phyloP scores from a whole-genome alignment of 129 eudicot genomes.

The Artemisia tridentata region DNA sequence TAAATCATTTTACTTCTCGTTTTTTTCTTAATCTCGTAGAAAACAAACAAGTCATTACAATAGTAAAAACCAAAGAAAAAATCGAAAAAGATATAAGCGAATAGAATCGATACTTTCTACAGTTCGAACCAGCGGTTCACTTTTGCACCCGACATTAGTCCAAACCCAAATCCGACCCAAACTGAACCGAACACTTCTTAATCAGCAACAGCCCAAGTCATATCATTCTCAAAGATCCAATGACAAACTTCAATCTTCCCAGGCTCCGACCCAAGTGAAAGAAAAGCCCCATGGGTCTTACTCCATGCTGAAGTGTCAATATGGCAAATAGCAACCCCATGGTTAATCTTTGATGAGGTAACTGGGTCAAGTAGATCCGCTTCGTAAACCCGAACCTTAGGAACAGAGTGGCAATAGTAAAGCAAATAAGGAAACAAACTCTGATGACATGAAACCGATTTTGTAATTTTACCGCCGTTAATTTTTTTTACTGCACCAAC shows the following conservation, averaged over 20 bases:
- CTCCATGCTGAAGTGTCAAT: conserved; percentile 88
- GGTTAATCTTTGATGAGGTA: conserved; percentile 60
- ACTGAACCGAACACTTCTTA: conserved; percentile 22
- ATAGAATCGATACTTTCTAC: conserved; percentile 28
- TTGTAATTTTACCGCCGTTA: conserved; percentile 75
- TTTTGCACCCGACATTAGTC: conserved; percentile 52
- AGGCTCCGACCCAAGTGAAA: conserved; percentile 81
- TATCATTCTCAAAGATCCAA: conserved; percentile 93
- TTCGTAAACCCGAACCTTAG: conserved; percentile 90
- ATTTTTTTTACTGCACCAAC: conserved; percentile 63
- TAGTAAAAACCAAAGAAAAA: conserved; percentile 28
- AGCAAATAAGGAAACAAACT: conserved; percentile 77
- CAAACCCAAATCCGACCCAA: conserved; percentile 33
- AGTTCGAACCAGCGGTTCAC: conserved; percentile 58
- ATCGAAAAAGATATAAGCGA: conserved; percentile 29
- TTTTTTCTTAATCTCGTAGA: conserved; percentile 15
- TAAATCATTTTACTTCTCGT: conserved; percentile 12
- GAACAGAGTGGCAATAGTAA: conserved; percentile 93
- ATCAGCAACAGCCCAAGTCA: conserved; percentile 85
- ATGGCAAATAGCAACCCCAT: conserved; percentile 87
- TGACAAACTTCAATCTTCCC: conserved; percentile 95
- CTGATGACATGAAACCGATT: conserved; percentile 91
- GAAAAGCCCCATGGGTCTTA: conserved; percentile 75
- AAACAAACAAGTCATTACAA: conserved; percentile 34
- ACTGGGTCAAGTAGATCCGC: conserved; percentile 77